Conservation (phyloP, 2,329 filamentous ascomycete species). For the Penicillium palitans region DNA sequence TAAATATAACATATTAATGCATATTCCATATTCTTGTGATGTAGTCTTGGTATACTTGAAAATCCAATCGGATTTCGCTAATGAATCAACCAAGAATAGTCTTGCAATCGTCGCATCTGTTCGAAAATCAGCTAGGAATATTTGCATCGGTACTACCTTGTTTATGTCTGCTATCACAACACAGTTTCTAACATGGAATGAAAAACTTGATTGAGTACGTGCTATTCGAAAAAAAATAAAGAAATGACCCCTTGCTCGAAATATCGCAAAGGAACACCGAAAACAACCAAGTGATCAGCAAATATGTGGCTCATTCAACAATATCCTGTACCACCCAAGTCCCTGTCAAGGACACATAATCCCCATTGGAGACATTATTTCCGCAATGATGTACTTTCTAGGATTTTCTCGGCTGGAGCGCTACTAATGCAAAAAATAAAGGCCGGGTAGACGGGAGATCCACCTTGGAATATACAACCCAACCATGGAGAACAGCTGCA, state of each 20-base stretch:
- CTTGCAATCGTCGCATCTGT: not conserved
- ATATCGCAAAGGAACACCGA: not conserved
- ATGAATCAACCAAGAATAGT: not conserved
- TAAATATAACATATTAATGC: too few relatives aligned
- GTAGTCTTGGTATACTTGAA: not conserved
- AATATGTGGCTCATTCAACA: not conserved
- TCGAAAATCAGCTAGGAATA: not conserved
- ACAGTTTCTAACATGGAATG: not conserved
- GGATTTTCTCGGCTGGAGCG: constrained; percentile 1
- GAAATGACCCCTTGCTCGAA: not conserved
- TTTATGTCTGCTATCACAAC: too few relatives aligned
- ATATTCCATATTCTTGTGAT: too few relatives aligned
- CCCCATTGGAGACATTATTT: not conserved
- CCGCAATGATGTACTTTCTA: not conserved
- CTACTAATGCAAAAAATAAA: constrained; percentile 14
- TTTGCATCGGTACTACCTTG: not conserved
- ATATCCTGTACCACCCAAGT: not conserved
- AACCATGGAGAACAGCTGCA: constrained; percentile 18
- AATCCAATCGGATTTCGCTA: not conserved
- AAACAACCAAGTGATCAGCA: not conserved
- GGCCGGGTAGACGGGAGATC: constrained; percentile 5
- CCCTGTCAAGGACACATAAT: not conserved
- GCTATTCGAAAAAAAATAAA: not conserved
- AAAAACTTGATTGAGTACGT: not conserved
- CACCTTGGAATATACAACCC: constrained; percentile 10